Evolutionary conservation across 345 rosid genomes (phyloP).

Genomic region (Salix purpurea): DNA sequence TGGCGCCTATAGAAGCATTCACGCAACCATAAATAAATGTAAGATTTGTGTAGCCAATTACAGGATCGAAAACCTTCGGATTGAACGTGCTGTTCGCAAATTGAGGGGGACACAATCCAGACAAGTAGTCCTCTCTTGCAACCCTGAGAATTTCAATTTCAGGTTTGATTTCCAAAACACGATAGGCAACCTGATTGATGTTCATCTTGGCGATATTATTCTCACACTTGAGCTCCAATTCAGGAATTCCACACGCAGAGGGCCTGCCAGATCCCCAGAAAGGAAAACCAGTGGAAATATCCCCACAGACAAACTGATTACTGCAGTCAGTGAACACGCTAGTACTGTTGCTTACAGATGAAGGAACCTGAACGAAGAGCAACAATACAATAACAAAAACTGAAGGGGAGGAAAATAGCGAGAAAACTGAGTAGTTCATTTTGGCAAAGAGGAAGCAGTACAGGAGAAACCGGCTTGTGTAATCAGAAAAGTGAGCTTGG

Average conservation of each 20-base stretch:
- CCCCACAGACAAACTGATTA: slow-evolving; percentile 26
- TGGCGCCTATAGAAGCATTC: rapidly evolving
- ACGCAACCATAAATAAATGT: slow-evolving; percentile 24
- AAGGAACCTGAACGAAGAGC: background rate
- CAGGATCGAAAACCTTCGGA: slow-evolving; percentile 4
- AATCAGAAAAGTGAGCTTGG: background rate
- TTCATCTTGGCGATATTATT: background rate
- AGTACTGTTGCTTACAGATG: background rate
- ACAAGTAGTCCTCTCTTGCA: slow-evolving; percentile 22
- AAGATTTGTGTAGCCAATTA: slow-evolving; percentile 6
- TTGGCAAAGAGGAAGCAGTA: background rate
- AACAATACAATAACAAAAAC: background rate
- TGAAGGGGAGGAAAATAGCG: background rate
- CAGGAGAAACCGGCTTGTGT: too few species aligned
- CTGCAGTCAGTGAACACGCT: slow-evolving; percentile 3
- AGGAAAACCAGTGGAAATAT: slow-evolving; percentile 29
- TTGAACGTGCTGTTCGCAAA: slow-evolving; percentile 22
- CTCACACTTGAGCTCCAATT: slow-evolving; percentile 29
- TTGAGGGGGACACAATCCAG: slow-evolving; percentile 12
- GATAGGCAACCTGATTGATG: slow-evolving; percentile 13
- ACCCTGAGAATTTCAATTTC: slow-evolving; percentile 16
- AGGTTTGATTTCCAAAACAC: slow-evolving; percentile 12
- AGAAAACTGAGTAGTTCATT: background rate
- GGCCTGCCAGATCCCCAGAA: slow-evolving; percentile 33
- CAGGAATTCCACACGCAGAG: slow-evolving; percentile 23